Base-by-base conservation (phyloP, 139 green algal species). In the Chlamydomonas incerta region DNA sequence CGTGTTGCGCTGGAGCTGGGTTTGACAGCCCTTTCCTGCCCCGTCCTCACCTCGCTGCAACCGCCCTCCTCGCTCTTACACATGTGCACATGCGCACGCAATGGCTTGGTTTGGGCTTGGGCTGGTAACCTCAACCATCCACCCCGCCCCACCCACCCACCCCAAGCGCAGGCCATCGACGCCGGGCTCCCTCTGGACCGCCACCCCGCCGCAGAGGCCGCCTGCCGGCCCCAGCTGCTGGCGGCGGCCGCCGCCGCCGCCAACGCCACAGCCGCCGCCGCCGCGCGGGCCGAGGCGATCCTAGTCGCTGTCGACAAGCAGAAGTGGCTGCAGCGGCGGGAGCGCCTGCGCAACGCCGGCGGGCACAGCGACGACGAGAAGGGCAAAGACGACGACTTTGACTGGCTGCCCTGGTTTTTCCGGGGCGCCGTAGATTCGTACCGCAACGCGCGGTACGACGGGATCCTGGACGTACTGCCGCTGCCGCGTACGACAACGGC, bases 181-280 rank as follows among this genome's bases (percentile, higher is more conserved):
- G 33, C 68, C 29, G 88, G 79, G 10, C 26, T 89, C 14, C 83
- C 88, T 20, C 10, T 88, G 1, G 88, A 87, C 28, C 34, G 62
- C 31, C 72, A 81, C 73, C 26, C 72, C 5, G 18, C 68, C 0
- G 73, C 89, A 4, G 79, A 89, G n/a, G 9, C 66, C 4, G 58
- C 58, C 31, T 91, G 88, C 68, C 20, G 23, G 0, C 4, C n/a
- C 0, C 2, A 80, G 26, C 66, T 89, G 34, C 69, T 52, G 55
- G 69, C 28, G 10, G 57, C 24, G 3, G 29, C 26, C n/a, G 72
- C 37, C 37, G 70, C 70, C 23, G 60, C 60, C 23, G 60, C 60
- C 29, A 29, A 20, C 5, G n/a, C 33, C 17, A 18, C 33, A 1
- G 67, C 67, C 47, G 66, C 66, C 14, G 26, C 14, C 26, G 65